These are phyloP conservation scores for Tulasnella sp. DNA, from an alignment of 768 basidiomycete species.

Conservation along the genomic window DNA sequence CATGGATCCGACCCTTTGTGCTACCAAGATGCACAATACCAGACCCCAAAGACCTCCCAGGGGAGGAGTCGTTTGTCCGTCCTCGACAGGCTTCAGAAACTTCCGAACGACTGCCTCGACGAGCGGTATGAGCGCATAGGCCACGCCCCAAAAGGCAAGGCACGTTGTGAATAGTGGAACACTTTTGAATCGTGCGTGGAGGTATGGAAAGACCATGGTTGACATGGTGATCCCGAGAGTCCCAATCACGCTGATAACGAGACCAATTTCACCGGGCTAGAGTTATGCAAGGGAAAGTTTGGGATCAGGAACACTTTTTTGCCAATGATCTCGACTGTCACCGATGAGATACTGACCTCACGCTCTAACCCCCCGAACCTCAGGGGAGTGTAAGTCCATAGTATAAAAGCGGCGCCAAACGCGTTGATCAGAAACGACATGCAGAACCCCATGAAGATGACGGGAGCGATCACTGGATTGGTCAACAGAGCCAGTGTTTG, in stretches of 20 bases:
- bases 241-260: neutral
- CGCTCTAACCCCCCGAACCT: neutral
- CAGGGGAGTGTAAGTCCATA: slow-evolving; percentile 50
- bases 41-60: neutral
- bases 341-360: neutral
- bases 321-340: neutral
- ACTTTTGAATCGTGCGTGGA: neutral
- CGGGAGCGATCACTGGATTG: slow-evolving; percentile 3
- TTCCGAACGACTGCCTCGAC: neutral
- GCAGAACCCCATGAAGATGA: slow-evolving; percentile 22
- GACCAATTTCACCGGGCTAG: neutral
- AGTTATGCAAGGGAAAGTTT: neutral
- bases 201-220: neutral
- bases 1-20: neutral
- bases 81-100: neutral
- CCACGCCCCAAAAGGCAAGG: neutral
- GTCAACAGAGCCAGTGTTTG: neutral
- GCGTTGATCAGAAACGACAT: slow-evolving; percentile 38
- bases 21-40: neutral
- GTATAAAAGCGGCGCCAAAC: slow-evolving; percentile 55
- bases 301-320: too few relatives aligned
- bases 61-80: neutral
- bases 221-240: neutral
- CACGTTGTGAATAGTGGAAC: neutral
- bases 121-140: neutral